Evolutionary conservation across 1,139 yeast genomes (phyloP), one percentile per base, ranked within the genome.

Genomic region (Yamadazyma epiphylla): DNA sequence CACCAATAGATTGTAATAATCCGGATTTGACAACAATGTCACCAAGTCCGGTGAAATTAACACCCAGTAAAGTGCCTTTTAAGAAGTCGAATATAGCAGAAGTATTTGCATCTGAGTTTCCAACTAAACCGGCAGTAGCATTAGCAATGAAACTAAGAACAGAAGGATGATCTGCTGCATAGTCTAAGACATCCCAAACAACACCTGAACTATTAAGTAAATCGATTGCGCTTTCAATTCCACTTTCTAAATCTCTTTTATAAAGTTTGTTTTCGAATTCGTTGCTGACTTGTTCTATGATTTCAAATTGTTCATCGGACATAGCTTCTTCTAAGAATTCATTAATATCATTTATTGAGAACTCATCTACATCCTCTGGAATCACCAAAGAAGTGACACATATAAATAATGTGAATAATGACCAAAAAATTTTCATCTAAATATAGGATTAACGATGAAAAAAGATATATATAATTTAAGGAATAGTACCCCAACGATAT

Each of bases 161-260:
- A 19, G 39, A 39, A 3, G 66, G 58, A 31, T 55, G 45, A 21
- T 50, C 58, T 12, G 67, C 67, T 28, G 64, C 48, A 24, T 55
- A 52, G 39, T 68, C 69, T 29, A 68, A 54, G 13, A 56, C 48
- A 9, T 49, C 46, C 50, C 63, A 62, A 25, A 68, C 45, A 11
- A 68, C 39, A 10, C 69, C 71, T 2, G 72, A 55, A 20, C 39
- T 42, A 42, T 67, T 66, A 22, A 66, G 48, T n/a, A 49, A 30
- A 12, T 41, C 30, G 15, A 65, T 39, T 13, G 61, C 37, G 8
- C 48, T 30, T 20, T 49, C 55, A 28, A 58, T 44, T 9, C 50
- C 42, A 7, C 43, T 40, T 36, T 49, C 47, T 22, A 48, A 33
- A 28, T 47, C 54, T 41, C 60, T 47, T 39, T 22, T 36, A 26